These are phyloP conservation scores for Aeschynomene evenia DNA, from an alignment of 306 rosid genomes.

Conservation along the genomic window DNA sequence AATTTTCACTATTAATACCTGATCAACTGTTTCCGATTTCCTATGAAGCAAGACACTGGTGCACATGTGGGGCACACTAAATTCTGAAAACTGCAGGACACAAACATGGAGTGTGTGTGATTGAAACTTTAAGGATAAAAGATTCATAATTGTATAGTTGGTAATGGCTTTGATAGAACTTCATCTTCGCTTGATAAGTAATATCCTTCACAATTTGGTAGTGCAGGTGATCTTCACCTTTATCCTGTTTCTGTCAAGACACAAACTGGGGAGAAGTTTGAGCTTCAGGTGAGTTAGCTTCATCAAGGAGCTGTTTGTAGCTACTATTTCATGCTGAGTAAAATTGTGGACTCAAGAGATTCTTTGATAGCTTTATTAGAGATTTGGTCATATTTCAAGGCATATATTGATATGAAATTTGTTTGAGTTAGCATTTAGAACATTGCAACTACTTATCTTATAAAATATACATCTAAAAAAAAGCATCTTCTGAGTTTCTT, in stretches of 20 bases:
- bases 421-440: constrained; percentile 1
- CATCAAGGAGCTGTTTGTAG: constrained; percentile 14
- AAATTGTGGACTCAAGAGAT: neutral
- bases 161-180: constrained; percentile 7
- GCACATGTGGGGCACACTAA: neutral
- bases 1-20: neutral
- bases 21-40: neutral
- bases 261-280: constrained; percentile 92
- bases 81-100: neutral
- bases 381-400: constrained; percentile 3
- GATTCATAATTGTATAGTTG: neutral
- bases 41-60: neutral
- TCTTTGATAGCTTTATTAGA: neutral
- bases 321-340: neutral
- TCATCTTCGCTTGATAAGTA: constrained; percentile 15
- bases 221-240: constrained; percentile 92
- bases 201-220: constrained; percentile 23
- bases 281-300: constrained; percentile 76
- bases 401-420: neutral
- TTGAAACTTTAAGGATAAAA: neutral
- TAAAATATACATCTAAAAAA: constrained; percentile 1
- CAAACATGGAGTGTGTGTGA: neutral
- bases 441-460: neutral
- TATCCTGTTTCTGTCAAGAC: constrained; percentile 85
- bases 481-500: constrained; percentile 25